A percentile compares a stretch with the other conserved stretches of the same genome.
Evolutionary conservation across 768 basidiomycete species (phyloP).

Genomic region (Naganishia antarctica): DNA sequence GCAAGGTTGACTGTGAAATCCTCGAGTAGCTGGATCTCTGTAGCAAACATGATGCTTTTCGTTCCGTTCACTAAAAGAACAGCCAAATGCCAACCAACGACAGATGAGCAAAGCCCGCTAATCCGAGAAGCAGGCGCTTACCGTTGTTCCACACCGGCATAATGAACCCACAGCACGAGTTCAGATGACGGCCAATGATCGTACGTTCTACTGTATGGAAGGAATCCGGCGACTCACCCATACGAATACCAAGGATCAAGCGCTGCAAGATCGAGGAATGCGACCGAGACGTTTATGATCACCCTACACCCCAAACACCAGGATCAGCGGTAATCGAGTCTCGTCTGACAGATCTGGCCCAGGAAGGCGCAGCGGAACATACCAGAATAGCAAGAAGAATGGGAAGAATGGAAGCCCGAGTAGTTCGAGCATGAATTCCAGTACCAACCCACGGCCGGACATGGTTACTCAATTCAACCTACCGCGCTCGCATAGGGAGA

Average conservation of each 20-base stretch:
- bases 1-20: constrained; percentile 46
- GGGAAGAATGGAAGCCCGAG: constrained; percentile 45
- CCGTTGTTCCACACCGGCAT: constrained; percentile 40
- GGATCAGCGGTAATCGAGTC: too few relatives aligned
- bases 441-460: constrained; percentile 41
- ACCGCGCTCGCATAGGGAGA: background rate
- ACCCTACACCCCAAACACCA: constrained; percentile 23
- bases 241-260: constrained; percentile 45
- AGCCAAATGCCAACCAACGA: background rate
- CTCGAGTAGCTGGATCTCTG: constrained; percentile 45
- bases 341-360: too few relatives aligned
- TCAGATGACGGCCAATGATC: background rate
- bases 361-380: constrained; percentile 18
- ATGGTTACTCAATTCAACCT: constrained; percentile 39
- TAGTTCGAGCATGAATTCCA: constrained; percentile 44
- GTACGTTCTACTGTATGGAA: background rate
- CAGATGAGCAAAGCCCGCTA: too few relatives aligned
- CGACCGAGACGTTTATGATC: constrained; percentile 41
- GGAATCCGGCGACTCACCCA: constrained; percentile 38
- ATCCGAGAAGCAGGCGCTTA: constrained; percentile 22
- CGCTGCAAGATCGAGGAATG: constrained; percentile 44
- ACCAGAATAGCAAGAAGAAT: constrained; percentile 48
- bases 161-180: constrained; percentile 28
- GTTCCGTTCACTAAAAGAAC: constrained; percentile 36
- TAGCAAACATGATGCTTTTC: constrained; percentile 46